Base-by-base conservation (phyloP, 192 early-diverging fungal genomes). In the Powellomyces hirtus region DNA sequence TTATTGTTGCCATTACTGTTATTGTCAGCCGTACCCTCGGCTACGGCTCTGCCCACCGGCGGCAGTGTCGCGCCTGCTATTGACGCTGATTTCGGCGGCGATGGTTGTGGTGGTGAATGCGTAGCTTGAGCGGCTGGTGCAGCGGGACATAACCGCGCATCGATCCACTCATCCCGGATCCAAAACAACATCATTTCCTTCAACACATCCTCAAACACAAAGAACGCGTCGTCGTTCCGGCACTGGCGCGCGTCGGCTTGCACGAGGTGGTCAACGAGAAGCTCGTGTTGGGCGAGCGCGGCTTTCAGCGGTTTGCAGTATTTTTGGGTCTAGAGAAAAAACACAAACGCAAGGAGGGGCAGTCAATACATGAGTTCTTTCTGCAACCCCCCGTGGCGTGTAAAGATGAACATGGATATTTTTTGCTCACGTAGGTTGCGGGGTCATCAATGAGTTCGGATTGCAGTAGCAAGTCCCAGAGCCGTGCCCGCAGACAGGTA, bases 171-270 rank as follows among this genome's bases (percentile, higher is more conserved):
- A 59, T 86, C 84, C 8, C 84, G 51, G n/a, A 70, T 34, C 82
- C 82, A 86, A 38, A 75, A 66, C 34, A 80, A 51, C 52, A 86
- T 49, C 16, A 86, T 57, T 13, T 79, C 70, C 1, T 62, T 35
- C 27, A 86, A 33, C 34, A 81, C 51, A 34, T 86, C 84, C 59
- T 86, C 84, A 76, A 86, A 86, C 1, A 86, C 79, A 75, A 86
- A 86, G 57, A 73, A 85, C 0, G 68, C 59, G 64, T 86, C 84
- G 58, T 86, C 84, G 38, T 81, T 84, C 38, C 73, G 77, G 57
- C 72, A 79, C 20, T 74, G 77, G 37, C 74, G 68, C n/a, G 62
- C 72, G 69, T 86, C 84, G 0, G 29, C 29, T 7, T 71, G 71
- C 27, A 86, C 27, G 27, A 86, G 40, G 33, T 68, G 60, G 62